Conservation (phyloP, 2,329 filamentous ascomycete genomes). For the Hortaea sp. region DNA sequence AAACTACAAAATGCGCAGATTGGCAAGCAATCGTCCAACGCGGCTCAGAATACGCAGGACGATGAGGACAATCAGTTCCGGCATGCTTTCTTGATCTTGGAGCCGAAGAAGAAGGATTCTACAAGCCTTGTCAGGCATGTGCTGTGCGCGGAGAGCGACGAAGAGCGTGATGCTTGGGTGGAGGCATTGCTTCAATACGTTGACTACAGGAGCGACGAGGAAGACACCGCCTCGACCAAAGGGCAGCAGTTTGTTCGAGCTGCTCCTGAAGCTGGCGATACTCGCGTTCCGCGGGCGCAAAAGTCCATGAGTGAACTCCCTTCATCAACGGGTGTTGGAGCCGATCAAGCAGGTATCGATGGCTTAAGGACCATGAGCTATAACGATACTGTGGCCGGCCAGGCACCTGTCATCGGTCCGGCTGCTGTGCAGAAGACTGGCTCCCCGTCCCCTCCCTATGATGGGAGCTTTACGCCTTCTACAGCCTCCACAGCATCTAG, state of each 20-base stretch:
- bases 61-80: slow-evolving; percentile 89
- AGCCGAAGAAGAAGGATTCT: slow-evolving; percentile 94
- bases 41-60: slow-evolving; percentile 46
- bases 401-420: slow-evolving; percentile 45
- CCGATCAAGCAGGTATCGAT: slow-evolving; percentile 4
- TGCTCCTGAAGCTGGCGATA: slow-evolving; percentile 14
- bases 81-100: slow-evolving; percentile 87
- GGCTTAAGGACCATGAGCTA: slow-evolving; percentile 38
- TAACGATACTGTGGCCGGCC: slow-evolving; percentile 47
- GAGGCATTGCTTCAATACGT: slow-evolving; percentile 83
- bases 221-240: slow-evolving; percentile 22
- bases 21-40: slow-evolving; percentile 74
- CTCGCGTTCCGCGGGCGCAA: slow-evolving; percentile 23
- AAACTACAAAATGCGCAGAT: slow-evolving; percentile 87
- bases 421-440: slow-evolving; percentile 10
- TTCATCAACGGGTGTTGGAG: slow-evolving; percentile 10
- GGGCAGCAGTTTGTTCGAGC: slow-evolving; percentile 3
- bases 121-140: slow-evolving; percentile 83
- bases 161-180: slow-evolving; percentile 88
- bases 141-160: slow-evolving; percentile 87
- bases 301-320: slow-evolving; percentile 29
- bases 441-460: slow-evolving; percentile 25
- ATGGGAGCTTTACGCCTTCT: slow-evolving; percentile 25
- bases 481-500: slow-evolving; percentile 16
- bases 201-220: slow-evolving; percentile 56